A percentile compares a stretch with the other conserved stretches of the same genome.
These are phyloP conservation scores for Aspergillus mulundensis DNA, from an alignment of 495 filamentous ascomycete genomes.

Conservation along the genomic window DNA sequence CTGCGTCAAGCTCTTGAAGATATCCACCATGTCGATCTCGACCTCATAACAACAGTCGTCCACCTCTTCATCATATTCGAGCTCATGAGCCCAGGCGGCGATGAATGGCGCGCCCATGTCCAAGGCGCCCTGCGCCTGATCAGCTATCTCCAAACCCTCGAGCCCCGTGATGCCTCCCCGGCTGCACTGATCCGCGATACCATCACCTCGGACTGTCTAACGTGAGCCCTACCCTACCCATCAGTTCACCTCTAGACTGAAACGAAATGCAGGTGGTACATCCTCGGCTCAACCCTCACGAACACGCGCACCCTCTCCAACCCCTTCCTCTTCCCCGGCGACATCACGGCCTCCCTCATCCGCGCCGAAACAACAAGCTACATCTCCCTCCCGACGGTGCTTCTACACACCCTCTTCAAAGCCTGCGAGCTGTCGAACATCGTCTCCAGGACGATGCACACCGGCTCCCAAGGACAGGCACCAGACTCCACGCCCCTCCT, in stretches of 20 bases:
- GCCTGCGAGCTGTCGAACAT: conserved; percentile 12
- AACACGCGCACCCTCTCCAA: background rate
- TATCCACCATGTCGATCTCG: background rate
- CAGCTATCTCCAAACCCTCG: background rate
- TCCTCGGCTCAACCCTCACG: conserved; percentile 8
- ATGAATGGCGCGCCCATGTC: conserved; percentile 6
- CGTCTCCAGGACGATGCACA: background rate
- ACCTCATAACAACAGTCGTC: conserved; percentile 1
- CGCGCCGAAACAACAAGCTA: conserved; percentile 10
- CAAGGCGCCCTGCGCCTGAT: conserved; percentile 6
- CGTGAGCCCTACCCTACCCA: background rate
- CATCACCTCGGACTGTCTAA: conserved; percentile 8
- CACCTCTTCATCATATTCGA: conserved; percentile 10
- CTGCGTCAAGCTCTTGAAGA: background rate
- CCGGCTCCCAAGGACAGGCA: background rate
- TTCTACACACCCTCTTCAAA: conserved; percentile 5
- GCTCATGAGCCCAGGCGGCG: background rate
- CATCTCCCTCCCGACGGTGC: conserved; percentile 7
- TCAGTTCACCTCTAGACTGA: background rate
- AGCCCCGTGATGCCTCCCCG: background rate
- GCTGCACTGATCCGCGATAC: background rate
- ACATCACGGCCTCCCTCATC: background rate
- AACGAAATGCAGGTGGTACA: background rate
- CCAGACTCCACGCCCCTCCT: background rate
- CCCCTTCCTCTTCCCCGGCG: background rate